phyloP scores from a whole-genome alignment of 345 rosid genomes.

The Reutealis trisperma region DNA sequence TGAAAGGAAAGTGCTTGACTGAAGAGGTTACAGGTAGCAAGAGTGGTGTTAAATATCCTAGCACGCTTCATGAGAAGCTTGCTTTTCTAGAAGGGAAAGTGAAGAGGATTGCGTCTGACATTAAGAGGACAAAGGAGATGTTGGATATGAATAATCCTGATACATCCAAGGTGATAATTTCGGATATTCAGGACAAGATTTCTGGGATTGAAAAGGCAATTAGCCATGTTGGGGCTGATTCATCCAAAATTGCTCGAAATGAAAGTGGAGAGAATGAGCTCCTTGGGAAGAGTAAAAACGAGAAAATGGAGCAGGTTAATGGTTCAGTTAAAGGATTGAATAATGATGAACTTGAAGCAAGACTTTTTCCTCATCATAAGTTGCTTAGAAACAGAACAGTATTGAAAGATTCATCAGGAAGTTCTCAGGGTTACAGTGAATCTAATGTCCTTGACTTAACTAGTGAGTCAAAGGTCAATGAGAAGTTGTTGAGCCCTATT shows the following conservation, averaged over 20 bases:
- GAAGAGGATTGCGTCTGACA: constrained; percentile 88
- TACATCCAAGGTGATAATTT: constrained; percentile 63
- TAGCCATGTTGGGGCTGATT: constrained; percentile 46
- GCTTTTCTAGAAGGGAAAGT: constrained; percentile 95
- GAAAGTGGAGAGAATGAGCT: constrained; percentile 28
- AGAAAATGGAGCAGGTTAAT: constrained; percentile 35
- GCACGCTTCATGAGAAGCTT: constrained; percentile 92
- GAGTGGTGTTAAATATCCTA: constrained; percentile 44
- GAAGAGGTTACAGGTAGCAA: constrained; percentile 29
- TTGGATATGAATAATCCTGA: constrained; percentile 83
- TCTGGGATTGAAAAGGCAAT: constrained; percentile 85
- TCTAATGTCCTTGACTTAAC: constrained; percentile 25
- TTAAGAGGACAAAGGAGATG: constrained; percentile 91
- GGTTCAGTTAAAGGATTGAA: constrained; percentile 57
- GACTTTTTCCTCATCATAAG: constrained; percentile 95
- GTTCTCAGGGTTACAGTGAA: constrained; percentile 28
- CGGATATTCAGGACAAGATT: constrained; percentile 87
- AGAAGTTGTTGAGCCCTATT: constrained; percentile 35
- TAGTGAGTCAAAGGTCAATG: constrained; percentile 38
- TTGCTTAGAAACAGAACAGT: constrained; percentile 64
- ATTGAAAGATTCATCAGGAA: constrained; percentile 36
- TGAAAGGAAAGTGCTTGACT: constrained; percentile 40
- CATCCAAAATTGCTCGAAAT: constrained; percentile 32
- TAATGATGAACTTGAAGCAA: constrained; percentile 75
- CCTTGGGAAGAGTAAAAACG: constrained; percentile 30